A percentile compares a stretch with the other conserved stretches of the same genome.
phyloP scores from a whole-genome alignment of 441 rosid species.

The Arabidopsis lyrata region DNA sequence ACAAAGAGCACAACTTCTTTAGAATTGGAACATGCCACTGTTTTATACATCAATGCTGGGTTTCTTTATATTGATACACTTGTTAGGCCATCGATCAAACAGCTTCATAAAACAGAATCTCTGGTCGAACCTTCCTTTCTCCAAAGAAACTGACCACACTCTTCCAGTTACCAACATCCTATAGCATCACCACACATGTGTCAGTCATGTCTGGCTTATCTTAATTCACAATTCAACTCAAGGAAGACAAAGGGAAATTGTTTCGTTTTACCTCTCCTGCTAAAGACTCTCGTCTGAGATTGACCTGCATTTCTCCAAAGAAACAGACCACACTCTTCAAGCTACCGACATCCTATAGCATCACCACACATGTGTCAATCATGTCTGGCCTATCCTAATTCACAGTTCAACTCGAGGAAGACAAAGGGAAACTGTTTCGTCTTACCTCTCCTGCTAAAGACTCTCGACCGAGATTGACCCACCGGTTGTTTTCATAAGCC shows the following conservation, averaged over 20 bases:
- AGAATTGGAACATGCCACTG: too few relatives aligned
- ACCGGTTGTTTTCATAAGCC: constrained; percentile 8
- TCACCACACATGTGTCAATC: background rate
- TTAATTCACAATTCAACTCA: background rate
- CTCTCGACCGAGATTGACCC: constrained; percentile 23
- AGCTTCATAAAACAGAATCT: constrained; percentile 13
- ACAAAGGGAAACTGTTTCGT: background rate
- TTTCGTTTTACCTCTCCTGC: constrained; percentile 15
- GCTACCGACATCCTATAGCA: too few relatives aligned
- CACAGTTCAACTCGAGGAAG: background rate
- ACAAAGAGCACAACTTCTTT: too few relatives aligned
- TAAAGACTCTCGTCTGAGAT: constrained; percentile 2
- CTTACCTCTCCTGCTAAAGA: constrained; percentile 20
- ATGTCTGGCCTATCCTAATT: background rate
- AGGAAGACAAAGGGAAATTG: background rate
- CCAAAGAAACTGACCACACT: constrained; percentile 8
- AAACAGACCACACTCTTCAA: too few relatives aligned
- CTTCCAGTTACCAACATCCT: constrained; percentile 29
- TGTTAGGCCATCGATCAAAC: background rate
- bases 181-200: background rate
- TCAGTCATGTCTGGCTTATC: background rate
- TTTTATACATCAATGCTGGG: background rate
- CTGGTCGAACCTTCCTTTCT: constrained; percentile 22
- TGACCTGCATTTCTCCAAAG: constrained; percentile 5
- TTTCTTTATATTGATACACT: background rate